Base-by-base conservation (phyloP, 257 asterid genomes). In the Thymus quinquecostatus region DNA sequence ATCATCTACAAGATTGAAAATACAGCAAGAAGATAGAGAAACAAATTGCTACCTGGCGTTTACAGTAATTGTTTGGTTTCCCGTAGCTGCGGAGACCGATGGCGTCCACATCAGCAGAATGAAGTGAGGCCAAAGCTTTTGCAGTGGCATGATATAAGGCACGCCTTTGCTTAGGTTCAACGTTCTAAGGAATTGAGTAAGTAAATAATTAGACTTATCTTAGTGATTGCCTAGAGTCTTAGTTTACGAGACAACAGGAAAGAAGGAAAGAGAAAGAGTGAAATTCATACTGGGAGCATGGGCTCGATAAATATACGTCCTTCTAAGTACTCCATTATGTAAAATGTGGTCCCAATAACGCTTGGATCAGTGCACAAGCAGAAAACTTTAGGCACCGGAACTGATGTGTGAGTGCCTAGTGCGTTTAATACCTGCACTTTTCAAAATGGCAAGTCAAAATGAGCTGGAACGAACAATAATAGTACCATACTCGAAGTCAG, bases 281-380 rank as follows among this genome's bases (percentile, higher is more conserved):
- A 68, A 63, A 44, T 44, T 47, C 83, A 5, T 91, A 94, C 97
- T 3, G 93, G 96, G 66, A 94, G 86, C 86, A 79, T 86, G 13
- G 99, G 97, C 71, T 94, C 87, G 12, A 91, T 57, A 74, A 77
- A 94, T 69, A 94, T 91, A 69, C 97, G 99, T 59, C 97, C 99
- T 84, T 94, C 97, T 34, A 94, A 77, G 78, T 85, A 94, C 84
- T 91, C 97, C 99, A 91, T 94, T 68, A 94, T 88, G 88, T 94
- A 94, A 81, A 94, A 94, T 33, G 98, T 92, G 53, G 97, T 93
- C 71, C 98, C 98, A 12, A 93, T 87, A 77, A 93, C 85, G 62
- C 86, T 86, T 34, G 96, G 76, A 73, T 93, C 96, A 5, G 85
- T 85, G 86, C 98, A 91, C 80, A 93, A 79, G 80, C 96, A 93